Evolutionary conservation across 768 basidiomycete species (phyloP).

Genomic region (Rhizopogon roseolus): DNA sequence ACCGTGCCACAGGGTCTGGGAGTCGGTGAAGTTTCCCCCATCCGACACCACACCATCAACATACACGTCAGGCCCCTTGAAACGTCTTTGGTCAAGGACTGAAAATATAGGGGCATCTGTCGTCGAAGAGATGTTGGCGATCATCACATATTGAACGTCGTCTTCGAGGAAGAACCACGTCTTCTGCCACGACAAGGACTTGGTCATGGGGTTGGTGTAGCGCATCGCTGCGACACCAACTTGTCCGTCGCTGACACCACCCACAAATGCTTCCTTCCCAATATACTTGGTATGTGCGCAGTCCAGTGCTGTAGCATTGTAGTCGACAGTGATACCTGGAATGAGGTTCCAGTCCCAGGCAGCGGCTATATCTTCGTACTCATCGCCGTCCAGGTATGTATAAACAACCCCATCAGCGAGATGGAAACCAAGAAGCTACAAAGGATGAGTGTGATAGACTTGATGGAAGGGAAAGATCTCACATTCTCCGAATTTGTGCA

Average conservation of each 20-base stretch:
- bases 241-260: slow-evolving; percentile 55
- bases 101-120: slow-evolving; percentile 47
- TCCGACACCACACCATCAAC: slow-evolving; percentile 29
- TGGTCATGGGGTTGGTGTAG: slow-evolving; percentile 60
- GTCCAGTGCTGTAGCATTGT: slow-evolving; percentile 46
- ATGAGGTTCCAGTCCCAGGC: slow-evolving; percentile 78
- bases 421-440: slow-evolving; percentile 62
- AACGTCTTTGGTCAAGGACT: slow-evolving; percentile 63
- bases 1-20: slow-evolving; percentile 56
- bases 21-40: slow-evolving; percentile 4
- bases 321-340: slow-evolving; percentile 68
- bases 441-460: background rate
- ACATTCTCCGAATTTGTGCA: slow-evolving; percentile 62
- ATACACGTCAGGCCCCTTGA: slow-evolving; percentile 32
- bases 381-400: slow-evolving; percentile 60
- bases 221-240: slow-evolving; percentile 61
- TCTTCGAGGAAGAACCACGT: slow-evolving; percentile 69
- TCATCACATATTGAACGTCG: slow-evolving; percentile 59
- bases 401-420: slow-evolving; percentile 60
- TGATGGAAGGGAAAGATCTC: slow-evolving; percentile 6
- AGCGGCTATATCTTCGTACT: slow-evolving; percentile 70
- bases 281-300: slow-evolving; percentile 38
- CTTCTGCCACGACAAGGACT: slow-evolving; percentile 58
- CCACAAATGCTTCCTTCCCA: slow-evolving; percentile 57
- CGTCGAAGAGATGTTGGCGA: slow-evolving; percentile 44